Conservation (phyloP, 331 rosid genomes). For the Telfairia occidentalis region DNA sequence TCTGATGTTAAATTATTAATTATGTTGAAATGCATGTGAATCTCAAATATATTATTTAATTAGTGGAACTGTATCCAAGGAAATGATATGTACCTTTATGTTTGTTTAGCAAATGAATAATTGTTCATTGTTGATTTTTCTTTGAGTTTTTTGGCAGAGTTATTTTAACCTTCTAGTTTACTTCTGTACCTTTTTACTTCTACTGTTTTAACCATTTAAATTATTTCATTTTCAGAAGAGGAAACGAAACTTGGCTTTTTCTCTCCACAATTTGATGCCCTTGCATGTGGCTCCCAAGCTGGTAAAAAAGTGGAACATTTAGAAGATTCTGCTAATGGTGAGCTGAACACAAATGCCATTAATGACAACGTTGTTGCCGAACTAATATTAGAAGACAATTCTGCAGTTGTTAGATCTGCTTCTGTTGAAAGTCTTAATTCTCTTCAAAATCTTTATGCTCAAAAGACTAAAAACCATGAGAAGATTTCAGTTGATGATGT, state of each 20-base stretch:
- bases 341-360: slow-evolving; percentile 14
- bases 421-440: slow-evolving; percentile 17
- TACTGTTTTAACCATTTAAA: background rate
- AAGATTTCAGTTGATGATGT: slow-evolving; percentile 43
- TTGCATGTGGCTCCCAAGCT: slow-evolving; percentile 31
- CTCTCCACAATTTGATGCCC: slow-evolving; percentile 58
- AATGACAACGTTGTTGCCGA: slow-evolving; percentile 5
- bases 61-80: background rate
- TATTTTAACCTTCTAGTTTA: background rate
- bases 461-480: slow-evolving; percentile 9
- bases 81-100: background rate
- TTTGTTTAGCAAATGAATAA: background rate
- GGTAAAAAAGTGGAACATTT: slow-evolving; percentile 10
- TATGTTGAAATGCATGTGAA: background rate
- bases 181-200: background rate
- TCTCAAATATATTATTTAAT: background rate
- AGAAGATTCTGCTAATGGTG: slow-evolving; percentile 17
- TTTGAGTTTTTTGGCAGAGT: background rate
- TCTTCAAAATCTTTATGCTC: slow-evolving; percentile 9
- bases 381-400: slow-evolving; percentile 17
- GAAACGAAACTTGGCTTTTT: slow-evolving; percentile 16
- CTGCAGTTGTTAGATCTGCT: slow-evolving; percentile 21
- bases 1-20: background rate
- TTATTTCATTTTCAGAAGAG: slow-evolving; percentile 39
- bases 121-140: background rate